A percentile compares a stretch with the other conserved stretches of the same genome.
These are phyloP conservation scores for Trichoderma endophyticum DNA, from an alignment of 2,329 filamentous ascomycete genomes.

Conservation along the genomic window DNA sequence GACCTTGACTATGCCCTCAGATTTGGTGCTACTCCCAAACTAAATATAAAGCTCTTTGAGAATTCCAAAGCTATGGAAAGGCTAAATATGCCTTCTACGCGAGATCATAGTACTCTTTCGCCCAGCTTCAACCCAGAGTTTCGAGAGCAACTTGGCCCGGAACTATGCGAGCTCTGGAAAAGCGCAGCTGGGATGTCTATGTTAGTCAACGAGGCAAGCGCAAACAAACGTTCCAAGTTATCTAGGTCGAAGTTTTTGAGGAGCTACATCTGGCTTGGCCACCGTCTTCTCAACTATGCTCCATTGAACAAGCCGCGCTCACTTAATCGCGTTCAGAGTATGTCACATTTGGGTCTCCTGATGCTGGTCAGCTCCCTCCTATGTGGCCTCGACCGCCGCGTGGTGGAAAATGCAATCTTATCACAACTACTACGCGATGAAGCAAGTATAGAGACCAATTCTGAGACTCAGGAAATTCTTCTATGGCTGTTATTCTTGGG, in stretches of 20 bases:
- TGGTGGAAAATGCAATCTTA: neutral
- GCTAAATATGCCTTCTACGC: neutral
- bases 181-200: neutral
- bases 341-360: neutral
- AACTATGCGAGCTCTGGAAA: neutral
- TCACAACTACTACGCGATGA: neutral
- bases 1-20: neutral
- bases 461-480: neutral
- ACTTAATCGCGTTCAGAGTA: neutral
- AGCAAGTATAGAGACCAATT: neutral
- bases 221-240: neutral
- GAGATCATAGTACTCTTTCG: neutral
- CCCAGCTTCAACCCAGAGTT: neutral
- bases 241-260: neutral
- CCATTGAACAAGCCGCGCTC: neutral
- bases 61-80: neutral
- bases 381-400: neutral
- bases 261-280: neutral
- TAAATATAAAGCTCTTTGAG: neutral
- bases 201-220: neutral
- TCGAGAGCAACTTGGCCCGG: neutral
- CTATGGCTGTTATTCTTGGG: neutral
- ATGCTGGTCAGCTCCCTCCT: neutral
- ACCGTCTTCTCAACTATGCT: neutral
- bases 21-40: neutral